Conservation (phyloP, 805 yeast genomes). For the Kockiozyma suomiensis region DNA sequence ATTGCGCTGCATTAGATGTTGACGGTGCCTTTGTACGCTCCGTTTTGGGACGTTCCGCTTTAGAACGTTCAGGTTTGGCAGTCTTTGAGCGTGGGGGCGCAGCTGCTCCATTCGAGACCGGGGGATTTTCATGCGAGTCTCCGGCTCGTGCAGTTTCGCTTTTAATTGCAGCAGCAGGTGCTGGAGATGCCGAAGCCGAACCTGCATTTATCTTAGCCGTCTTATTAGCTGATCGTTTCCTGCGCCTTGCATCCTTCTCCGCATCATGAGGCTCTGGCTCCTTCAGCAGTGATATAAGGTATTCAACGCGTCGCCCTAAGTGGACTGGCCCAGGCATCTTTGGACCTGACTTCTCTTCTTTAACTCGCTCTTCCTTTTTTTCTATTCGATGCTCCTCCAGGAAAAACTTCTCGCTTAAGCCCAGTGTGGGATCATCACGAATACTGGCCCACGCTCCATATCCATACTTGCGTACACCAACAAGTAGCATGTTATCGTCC, state of each 20-base stretch:
- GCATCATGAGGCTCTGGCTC: conserved; percentile 51
- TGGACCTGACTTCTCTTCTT: conserved; percentile 48
- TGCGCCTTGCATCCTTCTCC: conserved; percentile 35
- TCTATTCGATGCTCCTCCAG: conserved; percentile 53
- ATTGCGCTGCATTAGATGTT: background rate
- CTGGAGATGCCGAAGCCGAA: conserved; percentile 30
- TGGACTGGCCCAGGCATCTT: conserved; percentile 92
- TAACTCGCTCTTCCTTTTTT: conserved; percentile 43
- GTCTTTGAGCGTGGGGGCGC: background rate
- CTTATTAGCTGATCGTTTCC: conserved; percentile 30
- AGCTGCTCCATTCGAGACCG: background rate
- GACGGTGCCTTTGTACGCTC: conserved; percentile 4
- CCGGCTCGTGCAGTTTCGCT: background rate
- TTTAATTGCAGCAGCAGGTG: conserved; percentile 11
- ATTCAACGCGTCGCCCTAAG: conserved; percentile 87
- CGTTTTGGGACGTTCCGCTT: background rate
- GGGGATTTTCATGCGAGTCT: background rate
- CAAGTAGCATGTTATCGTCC: conserved; percentile 83
- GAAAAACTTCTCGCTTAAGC: conserved; percentile 80
- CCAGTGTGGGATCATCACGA: conserved; percentile 91
- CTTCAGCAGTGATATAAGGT: conserved; percentile 67
- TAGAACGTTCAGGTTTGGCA: conserved; percentile 10
- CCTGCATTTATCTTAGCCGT: conserved; percentile 20
- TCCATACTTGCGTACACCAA: conserved; percentile 90
- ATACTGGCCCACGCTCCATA: conserved; percentile 94